Evolutionary conservation across 352 stramenopile species (phyloP).

Genomic region (Chloridella minuta): DNA sequence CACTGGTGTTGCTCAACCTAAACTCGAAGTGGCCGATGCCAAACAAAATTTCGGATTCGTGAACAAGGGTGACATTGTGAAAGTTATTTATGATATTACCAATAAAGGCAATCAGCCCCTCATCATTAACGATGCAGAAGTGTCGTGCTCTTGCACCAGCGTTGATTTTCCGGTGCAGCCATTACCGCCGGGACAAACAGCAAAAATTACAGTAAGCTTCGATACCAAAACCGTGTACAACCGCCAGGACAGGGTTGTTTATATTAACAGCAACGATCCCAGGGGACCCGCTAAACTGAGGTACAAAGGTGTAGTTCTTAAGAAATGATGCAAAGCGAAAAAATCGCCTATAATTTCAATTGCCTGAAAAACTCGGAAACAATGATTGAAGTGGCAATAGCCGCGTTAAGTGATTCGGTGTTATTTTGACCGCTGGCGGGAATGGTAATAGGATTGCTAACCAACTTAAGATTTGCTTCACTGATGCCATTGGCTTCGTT

Average conservation of each 20-base stretch:
- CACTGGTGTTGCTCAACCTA: background rate
- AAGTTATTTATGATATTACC: background rate
- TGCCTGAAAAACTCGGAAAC: background rate
- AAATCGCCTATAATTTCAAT: background rate
- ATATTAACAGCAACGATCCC: background rate
- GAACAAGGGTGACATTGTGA: background rate
- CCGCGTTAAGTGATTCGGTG: background rate
- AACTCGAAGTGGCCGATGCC: background rate
- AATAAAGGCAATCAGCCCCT: background rate
- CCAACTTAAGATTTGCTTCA: background rate
- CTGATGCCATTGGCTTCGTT: background rate
- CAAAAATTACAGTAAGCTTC: background rate
- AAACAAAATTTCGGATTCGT: background rate
- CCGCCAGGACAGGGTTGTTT: background rate
- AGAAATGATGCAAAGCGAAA: background rate
- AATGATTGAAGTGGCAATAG: background rate
- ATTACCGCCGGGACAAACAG: background rate
- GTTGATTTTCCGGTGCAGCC: background rate
- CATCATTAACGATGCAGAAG: background rate
- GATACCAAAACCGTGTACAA: background rate
- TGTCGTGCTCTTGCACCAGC: background rate
- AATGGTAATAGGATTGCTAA: background rate
- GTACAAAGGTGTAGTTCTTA: background rate
- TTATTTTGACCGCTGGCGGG: background rate
- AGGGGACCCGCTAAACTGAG: background rate